phyloP scores from a whole-genome alignment of 2,329 filamentous ascomycete species.

The Alternaria brassicae region DNA sequence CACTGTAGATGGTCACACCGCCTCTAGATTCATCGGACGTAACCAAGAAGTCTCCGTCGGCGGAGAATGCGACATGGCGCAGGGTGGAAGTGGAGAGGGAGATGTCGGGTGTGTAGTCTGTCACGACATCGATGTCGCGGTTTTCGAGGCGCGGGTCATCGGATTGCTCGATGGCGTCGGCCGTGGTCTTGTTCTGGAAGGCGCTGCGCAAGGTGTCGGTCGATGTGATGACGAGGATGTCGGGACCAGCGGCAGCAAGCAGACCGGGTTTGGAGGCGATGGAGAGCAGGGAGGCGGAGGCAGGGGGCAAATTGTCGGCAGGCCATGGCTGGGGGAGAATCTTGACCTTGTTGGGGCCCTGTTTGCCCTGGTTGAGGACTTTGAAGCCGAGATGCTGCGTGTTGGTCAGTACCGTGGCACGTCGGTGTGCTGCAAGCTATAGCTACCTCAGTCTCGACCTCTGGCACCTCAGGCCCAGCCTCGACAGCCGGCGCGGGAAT shows the following conservation, averaged over 20 bases:
- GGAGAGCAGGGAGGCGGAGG: slow-evolving; percentile 82
- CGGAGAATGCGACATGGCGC: slow-evolving; percentile 88
- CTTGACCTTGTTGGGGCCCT: slow-evolving; percentile 82
- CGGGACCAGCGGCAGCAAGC: slow-evolving; percentile 85
- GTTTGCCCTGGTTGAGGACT: slow-evolving; percentile 61
- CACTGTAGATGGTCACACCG: slow-evolving; percentile 78
- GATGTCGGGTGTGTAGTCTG: slow-evolving; percentile 75
- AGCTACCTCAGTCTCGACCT: slow-evolving; percentile 80
- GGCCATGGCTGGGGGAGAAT: slow-evolving; percentile 81
- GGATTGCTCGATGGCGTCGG: slow-evolving; percentile 12
- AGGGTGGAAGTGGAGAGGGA: slow-evolving; percentile 77
- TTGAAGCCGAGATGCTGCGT: slow-evolving; percentile 77
- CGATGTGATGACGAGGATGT: slow-evolving; percentile 75
- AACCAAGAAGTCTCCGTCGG: slow-evolving; percentile 85
- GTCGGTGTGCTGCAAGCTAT: neutral
- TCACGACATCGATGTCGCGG: slow-evolving; percentile 68
- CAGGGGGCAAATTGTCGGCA: slow-evolving; percentile 69
- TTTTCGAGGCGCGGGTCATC: slow-evolving; percentile 14
- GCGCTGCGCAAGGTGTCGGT: slow-evolving; percentile 80
- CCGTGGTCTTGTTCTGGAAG: slow-evolving; percentile 62
- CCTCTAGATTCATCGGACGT: slow-evolving; percentile 82
- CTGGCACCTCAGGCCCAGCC: slow-evolving; percentile 71
- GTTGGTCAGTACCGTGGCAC: slow-evolving; percentile 16
- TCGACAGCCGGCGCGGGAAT: slow-evolving; percentile 54
- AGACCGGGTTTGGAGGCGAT: slow-evolving; percentile 82